Percentiles rank a stretch among this genome's conserved stretches.
phyloP scores from a whole-genome alignment of 768 basidiomycete species.

The Leucocoprinus leucothites region DNA sequence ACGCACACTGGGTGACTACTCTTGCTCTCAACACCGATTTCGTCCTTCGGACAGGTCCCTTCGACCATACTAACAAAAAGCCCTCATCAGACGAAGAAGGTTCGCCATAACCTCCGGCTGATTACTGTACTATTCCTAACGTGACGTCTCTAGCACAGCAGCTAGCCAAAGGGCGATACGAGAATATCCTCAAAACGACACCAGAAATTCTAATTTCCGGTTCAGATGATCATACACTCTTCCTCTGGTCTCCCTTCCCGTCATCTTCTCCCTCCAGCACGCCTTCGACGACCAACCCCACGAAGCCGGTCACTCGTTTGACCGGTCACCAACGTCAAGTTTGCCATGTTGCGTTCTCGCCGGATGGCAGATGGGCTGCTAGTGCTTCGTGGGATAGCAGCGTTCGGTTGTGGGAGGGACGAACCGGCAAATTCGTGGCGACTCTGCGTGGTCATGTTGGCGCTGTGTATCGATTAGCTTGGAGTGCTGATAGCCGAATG shows the following conservation, averaged over 20 bases:
- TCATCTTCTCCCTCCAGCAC: constrained; percentile 28
- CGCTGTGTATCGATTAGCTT: constrained; percentile 90
- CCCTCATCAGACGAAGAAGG: constrained; percentile 84
- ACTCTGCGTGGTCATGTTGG: constrained; percentile 91
- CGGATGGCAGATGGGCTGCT: constrained; percentile 90
- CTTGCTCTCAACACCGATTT: constrained; percentile 95
- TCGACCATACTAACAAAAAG: constrained; percentile 81
- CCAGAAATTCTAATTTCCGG: constrained; percentile 92
- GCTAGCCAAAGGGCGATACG: constrained; percentile 77
- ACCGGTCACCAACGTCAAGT: constrained; percentile 96
- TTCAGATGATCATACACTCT: constrained; percentile 97
- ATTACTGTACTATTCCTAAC: background rate
- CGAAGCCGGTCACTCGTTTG: constrained; percentile 59
- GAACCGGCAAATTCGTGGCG: constrained; percentile 83
- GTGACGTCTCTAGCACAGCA: constrained; percentile 55
- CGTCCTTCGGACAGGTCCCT: constrained; percentile 90
- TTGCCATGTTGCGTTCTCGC: constrained; percentile 90
- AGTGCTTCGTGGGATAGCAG: constrained; percentile 89
- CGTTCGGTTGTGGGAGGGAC: constrained; percentile 89
- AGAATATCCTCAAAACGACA: constrained; percentile 53
- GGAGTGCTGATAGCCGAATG: constrained; percentile 92
- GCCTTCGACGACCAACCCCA: constrained; percentile 25
- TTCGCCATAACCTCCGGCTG: constrained; percentile 24
- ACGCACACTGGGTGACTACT: constrained; percentile 99
- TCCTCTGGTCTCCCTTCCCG: constrained; percentile 88